Conservation (phyloP, 345 rosid species). For the Atalantia buxifolia region DNA sequence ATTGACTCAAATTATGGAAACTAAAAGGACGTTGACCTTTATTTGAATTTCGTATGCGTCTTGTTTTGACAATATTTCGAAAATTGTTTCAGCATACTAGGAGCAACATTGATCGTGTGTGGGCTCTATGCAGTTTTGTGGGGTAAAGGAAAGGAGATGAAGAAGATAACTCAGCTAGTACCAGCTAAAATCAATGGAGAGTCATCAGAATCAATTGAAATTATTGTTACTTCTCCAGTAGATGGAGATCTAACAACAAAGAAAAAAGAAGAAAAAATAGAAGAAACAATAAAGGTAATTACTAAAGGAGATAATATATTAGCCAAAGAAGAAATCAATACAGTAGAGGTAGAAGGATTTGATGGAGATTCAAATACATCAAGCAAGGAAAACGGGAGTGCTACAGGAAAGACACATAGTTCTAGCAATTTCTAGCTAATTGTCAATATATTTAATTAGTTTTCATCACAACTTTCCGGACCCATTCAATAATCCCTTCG, state of each 20-base stretch:
- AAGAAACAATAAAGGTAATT: neutral
- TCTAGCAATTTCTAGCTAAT: neutral
- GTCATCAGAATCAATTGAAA: neutral
- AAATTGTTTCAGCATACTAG: conserved; percentile 36
- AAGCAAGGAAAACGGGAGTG: neutral
- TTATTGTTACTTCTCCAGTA: neutral
- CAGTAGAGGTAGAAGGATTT: neutral
- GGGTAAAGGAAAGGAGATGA: conserved; percentile 45
- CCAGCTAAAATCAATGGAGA: neutral
- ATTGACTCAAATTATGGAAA: no score
- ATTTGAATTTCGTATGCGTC: no score
- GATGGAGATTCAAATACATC: neutral
- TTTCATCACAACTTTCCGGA: no score
- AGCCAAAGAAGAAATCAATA: neutral
- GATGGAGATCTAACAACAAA: neutral
- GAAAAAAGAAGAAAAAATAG: neutral
- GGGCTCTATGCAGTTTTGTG: conserved; percentile 54
- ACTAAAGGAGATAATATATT: neutral
- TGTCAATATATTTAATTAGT: no score
- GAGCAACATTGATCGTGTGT: conserved; percentile 38
- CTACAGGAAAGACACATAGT: neutral
- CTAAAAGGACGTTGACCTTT: no score
- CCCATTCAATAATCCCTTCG: no score
- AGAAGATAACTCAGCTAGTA: conserved; percentile 1
- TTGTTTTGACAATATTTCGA: neutral